Evolutionary conservation across 371 early-diverging fungal genomes (phyloP).

Genomic region (Mortierella sp.): DNA sequence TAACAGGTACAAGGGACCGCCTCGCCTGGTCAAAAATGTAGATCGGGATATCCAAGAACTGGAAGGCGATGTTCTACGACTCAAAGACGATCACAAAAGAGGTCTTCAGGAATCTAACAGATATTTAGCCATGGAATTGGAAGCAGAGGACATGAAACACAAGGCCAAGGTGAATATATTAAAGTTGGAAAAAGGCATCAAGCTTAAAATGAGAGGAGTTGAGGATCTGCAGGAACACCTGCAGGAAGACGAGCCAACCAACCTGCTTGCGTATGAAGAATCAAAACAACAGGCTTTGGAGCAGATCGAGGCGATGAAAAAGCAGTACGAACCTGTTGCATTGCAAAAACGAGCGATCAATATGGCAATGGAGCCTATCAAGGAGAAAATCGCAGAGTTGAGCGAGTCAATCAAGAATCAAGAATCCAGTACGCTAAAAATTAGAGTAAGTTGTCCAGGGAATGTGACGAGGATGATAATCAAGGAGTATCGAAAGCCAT

Average conservation of each 20-base stretch:
- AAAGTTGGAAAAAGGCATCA: conserved; percentile 21
- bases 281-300: conserved; percentile 49
- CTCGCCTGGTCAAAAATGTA: conserved; percentile 65
- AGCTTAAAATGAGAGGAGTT: conserved; percentile 11
- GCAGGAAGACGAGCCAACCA: conserved; percentile 35
- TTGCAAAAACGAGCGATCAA: conserved; percentile 35
- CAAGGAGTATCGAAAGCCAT: background rate
- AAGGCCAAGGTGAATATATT: conserved; percentile 10
- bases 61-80: conserved; percentile 40
- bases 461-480: conserved; percentile 16
- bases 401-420: conserved; percentile 32
- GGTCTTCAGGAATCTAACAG: conserved; percentile 35
- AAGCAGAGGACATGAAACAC: conserved; percentile 23
- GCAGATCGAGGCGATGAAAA: conserved; percentile 44
- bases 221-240: conserved; percentile 27
- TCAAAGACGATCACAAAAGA: conserved; percentile 33
- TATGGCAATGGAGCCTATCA: conserved; percentile 37
- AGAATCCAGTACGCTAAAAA: conserved; percentile 22
- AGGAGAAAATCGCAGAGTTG: conserved; percentile 40
- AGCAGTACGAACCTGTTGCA: conserved; percentile 50
- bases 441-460: conserved; percentile 27
- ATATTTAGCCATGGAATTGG: conserved; percentile 14
- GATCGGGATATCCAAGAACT: conserved; percentile 57
- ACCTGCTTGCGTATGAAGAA: conserved; percentile 54
- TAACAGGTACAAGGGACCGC: conserved; percentile 60